phyloP scores from a whole-genome alignment of 2,329 filamentous ascomycete species.

The Diaporthe sp. region DNA sequence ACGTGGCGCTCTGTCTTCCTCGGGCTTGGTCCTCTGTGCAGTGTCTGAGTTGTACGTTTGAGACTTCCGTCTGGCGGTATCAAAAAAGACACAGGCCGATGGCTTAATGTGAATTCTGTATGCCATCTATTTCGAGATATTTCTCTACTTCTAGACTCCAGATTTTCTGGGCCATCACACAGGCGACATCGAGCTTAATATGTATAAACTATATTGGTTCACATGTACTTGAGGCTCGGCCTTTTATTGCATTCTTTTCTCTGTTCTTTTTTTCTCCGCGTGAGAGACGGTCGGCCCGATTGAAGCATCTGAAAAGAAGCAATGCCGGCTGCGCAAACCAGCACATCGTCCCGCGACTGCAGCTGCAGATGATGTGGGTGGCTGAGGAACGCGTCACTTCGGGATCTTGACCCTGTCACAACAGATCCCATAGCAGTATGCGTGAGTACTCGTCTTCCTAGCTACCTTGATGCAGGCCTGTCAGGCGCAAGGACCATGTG shows the following conservation, averaged over 20 bases:
- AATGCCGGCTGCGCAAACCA: not conserved
- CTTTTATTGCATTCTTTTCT: not conserved
- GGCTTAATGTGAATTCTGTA: not conserved
- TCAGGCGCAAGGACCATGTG: not conserved
- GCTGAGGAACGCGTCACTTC: not conserved
- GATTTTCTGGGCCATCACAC: not conserved
- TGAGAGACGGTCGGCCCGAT: not conserved
- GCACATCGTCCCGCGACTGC: not conserved
- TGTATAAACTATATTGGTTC: not conserved
- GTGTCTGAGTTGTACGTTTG: not conserved
- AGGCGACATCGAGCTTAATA: too few relatives aligned
- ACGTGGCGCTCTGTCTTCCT: not conserved
- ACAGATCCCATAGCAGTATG: not conserved
- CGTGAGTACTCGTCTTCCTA: not conserved
- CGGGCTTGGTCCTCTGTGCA: too few relatives aligned
- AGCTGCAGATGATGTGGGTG: not conserved
- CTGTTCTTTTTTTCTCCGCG: not conserved
- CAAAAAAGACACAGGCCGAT: not conserved
- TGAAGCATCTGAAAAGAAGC: not conserved
- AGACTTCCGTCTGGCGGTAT: too few relatives aligned
- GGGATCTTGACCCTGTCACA: not conserved
- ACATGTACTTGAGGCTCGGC: not conserved
- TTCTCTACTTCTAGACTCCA: not conserved
- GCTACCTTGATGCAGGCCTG: not conserved
- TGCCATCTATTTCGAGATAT: not conserved